Evolutionary conservation across 1,284 basidiomycete genomes (phyloP), one percentile per base, ranked within the genome.

Genomic region (Apiotrichum sp.): DNA sequence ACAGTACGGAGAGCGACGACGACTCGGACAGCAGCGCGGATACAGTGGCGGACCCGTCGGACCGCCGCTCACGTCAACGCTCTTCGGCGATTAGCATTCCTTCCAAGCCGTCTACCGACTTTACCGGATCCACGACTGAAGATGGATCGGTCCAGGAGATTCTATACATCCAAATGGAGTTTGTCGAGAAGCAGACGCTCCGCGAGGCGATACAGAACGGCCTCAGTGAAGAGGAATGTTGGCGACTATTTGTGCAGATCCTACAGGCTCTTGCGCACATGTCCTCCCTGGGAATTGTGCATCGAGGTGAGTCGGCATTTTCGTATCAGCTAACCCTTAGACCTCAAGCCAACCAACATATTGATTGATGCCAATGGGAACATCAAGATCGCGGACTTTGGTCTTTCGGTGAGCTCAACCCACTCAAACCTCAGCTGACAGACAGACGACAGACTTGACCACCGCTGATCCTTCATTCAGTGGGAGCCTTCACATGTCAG

Each of bases 341-440:
- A 97, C 71, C 88, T 95, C 72, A 96, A 95, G 71, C 78, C 90
- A 13, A 88, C 87, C 0, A 95, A 95, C 66, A 91, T 95, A 59
- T 89, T 95, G 70, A 89, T 95, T 49, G 88, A 93, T 72, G 86
- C 84, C 11, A 87, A 87, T 56, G 90, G 89, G 5, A 89, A 96
- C 64, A 88, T 79, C 86, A 96, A 89, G 82, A 88, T 97, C 48
- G 93, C 93, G 31, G 93, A 97, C 75, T 97, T 97, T 70, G 93
- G 93, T 38, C 80, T 97, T 2, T 71, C 72, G 5, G 65, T 68
- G 45, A 51, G 66, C 50, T 4, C 58, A 16, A 63, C 13, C 36
- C 32, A 3, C 22, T 22, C 22, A 33, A 29, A 34, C 33, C 14
- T 4, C 9, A n/a, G n/a, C 50, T 58, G 35, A 61, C 34, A 11